Evolutionary conservation across 176 grass and related monocot species (phyloP).

Genomic region (Puccinellia tenuiflora): DNA sequence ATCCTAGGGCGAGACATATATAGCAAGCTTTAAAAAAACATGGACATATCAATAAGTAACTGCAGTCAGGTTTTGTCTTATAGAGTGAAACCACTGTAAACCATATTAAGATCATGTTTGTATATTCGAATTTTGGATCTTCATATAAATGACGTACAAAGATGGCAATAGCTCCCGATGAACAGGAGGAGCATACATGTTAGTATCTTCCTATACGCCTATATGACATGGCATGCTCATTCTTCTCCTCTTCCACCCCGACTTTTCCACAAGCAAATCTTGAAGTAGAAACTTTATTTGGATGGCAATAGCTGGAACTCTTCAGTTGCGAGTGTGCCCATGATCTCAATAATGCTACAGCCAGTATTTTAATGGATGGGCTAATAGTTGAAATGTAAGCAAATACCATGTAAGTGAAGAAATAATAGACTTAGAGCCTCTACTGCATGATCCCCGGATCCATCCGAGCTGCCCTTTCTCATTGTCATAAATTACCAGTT

Average conservation of each 20-base stretch:
- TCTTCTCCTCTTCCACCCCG: background rate
- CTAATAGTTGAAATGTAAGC: slow-evolving; percentile 16
- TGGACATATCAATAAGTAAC: no score
- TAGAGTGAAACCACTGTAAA: no score
- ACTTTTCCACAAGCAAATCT: background rate
- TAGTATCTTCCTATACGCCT: slow-evolving; percentile 14
- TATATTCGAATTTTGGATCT: no score
- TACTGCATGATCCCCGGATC: slow-evolving; percentile 58
- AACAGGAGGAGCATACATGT: slow-evolving; percentile 12
- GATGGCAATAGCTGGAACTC: slow-evolving; percentile 11
- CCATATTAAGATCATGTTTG: no score
- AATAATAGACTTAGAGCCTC: slow-evolving; percentile 51
- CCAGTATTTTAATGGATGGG: slow-evolving; percentile 32
- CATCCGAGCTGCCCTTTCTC: slow-evolving; percentile 73
- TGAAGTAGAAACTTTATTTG: slow-evolving; percentile 23
- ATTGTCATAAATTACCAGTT: slow-evolving; percentile 90
- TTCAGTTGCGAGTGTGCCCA: background rate
- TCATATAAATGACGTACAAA: no score
- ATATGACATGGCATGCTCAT: background rate
- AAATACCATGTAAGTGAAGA: slow-evolving; percentile 36
- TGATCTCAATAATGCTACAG: background rate
- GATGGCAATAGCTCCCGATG: background rate
- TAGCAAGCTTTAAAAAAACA: no score
- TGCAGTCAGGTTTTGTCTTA: no score
- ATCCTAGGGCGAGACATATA: no score